These are phyloP conservation scores for Whalleya microplaca DNA, from an alignment of 2,329 filamentous ascomycete genomes.

Conservation along the genomic window DNA sequence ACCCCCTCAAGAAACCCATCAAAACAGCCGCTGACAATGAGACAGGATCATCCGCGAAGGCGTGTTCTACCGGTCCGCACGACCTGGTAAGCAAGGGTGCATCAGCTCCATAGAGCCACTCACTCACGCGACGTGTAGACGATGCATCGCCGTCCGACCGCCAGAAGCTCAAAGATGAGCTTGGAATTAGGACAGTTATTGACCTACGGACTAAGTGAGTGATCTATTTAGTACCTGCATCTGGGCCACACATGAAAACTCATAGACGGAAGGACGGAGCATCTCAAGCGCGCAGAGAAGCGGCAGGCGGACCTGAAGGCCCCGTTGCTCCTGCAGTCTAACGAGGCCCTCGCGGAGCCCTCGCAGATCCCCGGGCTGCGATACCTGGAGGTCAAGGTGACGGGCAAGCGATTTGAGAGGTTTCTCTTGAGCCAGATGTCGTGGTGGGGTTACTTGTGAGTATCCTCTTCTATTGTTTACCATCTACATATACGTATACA, in stretches of 20 bases:
- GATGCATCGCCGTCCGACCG: conserved; percentile 72
- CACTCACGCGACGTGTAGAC: conserved; percentile 48
- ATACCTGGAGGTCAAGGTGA: conserved; percentile 73
- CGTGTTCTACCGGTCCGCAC: conserved; percentile 69
- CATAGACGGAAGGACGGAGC: conserved; percentile 63
- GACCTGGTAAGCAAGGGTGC: conserved; percentile 50
- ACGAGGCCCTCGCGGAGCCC: conserved; percentile 56
- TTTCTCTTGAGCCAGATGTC: conserved; percentile 69
- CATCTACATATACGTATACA: too few relatives aligned
- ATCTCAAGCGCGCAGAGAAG: conserved; percentile 69
- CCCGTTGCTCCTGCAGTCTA: conserved; percentile 50
- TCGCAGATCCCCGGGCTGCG: conserved; percentile 65
- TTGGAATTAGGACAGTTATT: conserved; percentile 72
- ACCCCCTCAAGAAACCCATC: neutral
- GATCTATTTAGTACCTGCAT: neutral
- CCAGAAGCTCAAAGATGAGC: conserved; percentile 58
- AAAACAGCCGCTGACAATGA: neutral
- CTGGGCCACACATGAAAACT: too few relatives aligned
- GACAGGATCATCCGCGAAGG: conserved; percentile 59
- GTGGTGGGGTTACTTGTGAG: conserved; percentile 67
- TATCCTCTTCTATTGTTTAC: neutral
- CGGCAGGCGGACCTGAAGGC: conserved; percentile 51
- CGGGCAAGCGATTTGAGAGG: conserved; percentile 71
- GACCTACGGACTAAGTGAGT: conserved; percentile 76
- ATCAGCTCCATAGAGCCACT: neutral